Conservation (phyloP, 1,139 yeast species). For the Sugiyamaella xylanicola region DNA sequence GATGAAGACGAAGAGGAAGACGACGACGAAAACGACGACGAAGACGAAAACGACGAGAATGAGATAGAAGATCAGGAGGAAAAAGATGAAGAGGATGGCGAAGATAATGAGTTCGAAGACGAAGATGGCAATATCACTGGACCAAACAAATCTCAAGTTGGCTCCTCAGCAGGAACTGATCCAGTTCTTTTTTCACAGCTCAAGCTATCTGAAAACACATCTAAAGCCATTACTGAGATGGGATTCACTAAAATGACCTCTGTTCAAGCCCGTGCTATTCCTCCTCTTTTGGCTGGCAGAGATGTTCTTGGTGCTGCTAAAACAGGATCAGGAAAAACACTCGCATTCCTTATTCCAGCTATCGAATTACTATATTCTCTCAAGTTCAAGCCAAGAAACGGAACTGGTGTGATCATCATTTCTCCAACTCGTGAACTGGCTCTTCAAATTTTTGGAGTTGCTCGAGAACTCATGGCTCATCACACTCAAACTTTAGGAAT, state of each 20-base stretch:
- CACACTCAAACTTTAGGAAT: slow-evolving; percentile 95
- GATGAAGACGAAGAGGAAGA: slow-evolving; percentile 24
- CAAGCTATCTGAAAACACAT: slow-evolving; percentile 76
- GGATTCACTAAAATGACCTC: slow-evolving; percentile 89
- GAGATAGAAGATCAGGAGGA: slow-evolving; percentile 21
- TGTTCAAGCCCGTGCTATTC: slow-evolving; percentile 92
- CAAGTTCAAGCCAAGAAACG: slow-evolving; percentile 88
- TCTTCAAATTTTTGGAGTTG: slow-evolving; percentile 94
- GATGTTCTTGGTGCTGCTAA: slow-evolving; percentile 98
- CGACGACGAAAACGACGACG: slow-evolving; percentile 23
- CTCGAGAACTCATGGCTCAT: slow-evolving; percentile 85
- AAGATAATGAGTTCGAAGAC: slow-evolving; percentile 31
- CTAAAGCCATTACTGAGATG: slow-evolving; percentile 78
- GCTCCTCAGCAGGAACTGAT: slow-evolving; percentile 1
- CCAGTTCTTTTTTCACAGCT: slow-evolving; percentile 52
- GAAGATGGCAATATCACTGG: slow-evolving; percentile 33
- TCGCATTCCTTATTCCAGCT: slow-evolving; percentile 94
- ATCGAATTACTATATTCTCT: slow-evolving; percentile 86
- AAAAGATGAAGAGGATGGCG: slow-evolving; percentile 30
- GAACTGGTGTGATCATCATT: slow-evolving; percentile 85
- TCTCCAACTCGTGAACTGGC: slow-evolving; percentile 94
- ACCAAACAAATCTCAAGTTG: slow-evolving; percentile 26
- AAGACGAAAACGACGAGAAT: slow-evolving; percentile 23
- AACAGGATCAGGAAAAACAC: slow-evolving; percentile 97
- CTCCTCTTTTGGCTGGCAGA: slow-evolving; percentile 91